These are phyloP conservation scores for Tuber aestivum DNA, from an alignment of 495 filamentous ascomycete genomes.

Conservation along the genomic window DNA sequence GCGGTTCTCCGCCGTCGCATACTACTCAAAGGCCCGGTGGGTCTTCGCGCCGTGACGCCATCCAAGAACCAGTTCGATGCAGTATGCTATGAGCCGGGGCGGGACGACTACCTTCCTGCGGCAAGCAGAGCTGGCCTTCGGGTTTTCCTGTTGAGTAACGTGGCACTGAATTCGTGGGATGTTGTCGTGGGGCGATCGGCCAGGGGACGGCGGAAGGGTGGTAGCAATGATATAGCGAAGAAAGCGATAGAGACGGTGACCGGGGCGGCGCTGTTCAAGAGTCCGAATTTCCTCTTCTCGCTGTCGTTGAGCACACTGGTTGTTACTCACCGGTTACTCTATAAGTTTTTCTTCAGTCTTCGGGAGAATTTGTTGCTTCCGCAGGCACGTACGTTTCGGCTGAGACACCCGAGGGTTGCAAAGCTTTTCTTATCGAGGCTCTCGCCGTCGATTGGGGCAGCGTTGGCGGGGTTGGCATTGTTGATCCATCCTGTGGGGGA, in stretches of 20 bases:
- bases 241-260: constrained; percentile 42
- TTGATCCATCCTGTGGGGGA: constrained; percentile 72
- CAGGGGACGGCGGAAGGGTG: constrained; percentile 10
- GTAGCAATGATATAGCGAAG: constrained; percentile 16
- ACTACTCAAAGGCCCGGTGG: constrained; percentile 29
- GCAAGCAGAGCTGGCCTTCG: constrained; percentile 40
- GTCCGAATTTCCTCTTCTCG: constrained; percentile 68
- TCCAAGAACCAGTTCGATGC: constrained; percentile 36
- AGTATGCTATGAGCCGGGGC: constrained; percentile 19
- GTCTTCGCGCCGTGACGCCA: constrained; percentile 26
- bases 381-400: constrained; percentile 59
- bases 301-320: constrained; percentile 76
- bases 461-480: constrained; percentile 73
- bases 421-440: constrained; percentile 68
- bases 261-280: constrained; percentile 57
- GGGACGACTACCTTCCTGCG: constrained; percentile 38
- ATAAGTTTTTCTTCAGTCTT: constrained; percentile 79
- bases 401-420: constrained; percentile 71
- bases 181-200: constrained; percentile 14
- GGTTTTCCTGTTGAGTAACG: constrained; percentile 32
- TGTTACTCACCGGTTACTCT: constrained; percentile 78
- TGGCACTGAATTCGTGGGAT: constrained; percentile 29
- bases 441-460: constrained; percentile 82
- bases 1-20: constrained; percentile 28
- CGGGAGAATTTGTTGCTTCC: constrained; percentile 70